Conservation (phyloP, 1,139 yeast genomes). For the Schwanniomyces etchellsii region DNA sequence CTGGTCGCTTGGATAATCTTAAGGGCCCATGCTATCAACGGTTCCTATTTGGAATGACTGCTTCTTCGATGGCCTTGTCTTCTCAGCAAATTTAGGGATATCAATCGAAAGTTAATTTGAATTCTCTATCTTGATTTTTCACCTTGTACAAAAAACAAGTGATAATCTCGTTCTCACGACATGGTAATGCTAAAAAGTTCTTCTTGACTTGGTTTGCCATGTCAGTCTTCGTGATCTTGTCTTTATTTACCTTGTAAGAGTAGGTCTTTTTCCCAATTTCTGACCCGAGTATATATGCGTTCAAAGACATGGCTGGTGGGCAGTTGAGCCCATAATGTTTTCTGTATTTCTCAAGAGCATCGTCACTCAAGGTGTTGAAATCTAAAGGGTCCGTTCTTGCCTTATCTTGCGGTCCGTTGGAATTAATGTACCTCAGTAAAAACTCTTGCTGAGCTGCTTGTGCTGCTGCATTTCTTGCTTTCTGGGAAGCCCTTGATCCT, state of each 20-base stretch:
- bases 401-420: conserved; percentile 58
- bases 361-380: conserved; percentile 50
- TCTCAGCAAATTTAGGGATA: too few species aligned
- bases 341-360: conserved; percentile 54
- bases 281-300: conserved; percentile 57
- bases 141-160: conserved; percentile 76
- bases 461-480: conserved; percentile 49
- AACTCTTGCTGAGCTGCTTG: conserved; percentile 59
- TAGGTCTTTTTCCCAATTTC: conserved; percentile 62
- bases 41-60: too few species aligned
- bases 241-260: conserved; percentile 32
- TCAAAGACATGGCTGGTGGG: conserved; percentile 49
- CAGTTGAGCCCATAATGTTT: conserved; percentile 42
- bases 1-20: too few species aligned
- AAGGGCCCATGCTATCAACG: too few species aligned
- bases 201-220: conserved; percentile 51
- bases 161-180: conserved; percentile 71
- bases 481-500: conserved; percentile 38
- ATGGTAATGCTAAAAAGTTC: conserved; percentile 58
- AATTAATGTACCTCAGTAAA: conserved; percentile 52
- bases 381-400: conserved; percentile 51
- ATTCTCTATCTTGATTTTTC: conserved; percentile 53
- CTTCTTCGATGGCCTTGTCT: neutral
- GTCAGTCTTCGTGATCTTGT: conserved; percentile 47
- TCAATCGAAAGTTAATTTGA: conserved; percentile 31